These are phyloP conservation scores for Elsinoe fawcettii DNA, from an alignment of 2,329 filamentous ascomycete species.

Conservation along the genomic window DNA sequence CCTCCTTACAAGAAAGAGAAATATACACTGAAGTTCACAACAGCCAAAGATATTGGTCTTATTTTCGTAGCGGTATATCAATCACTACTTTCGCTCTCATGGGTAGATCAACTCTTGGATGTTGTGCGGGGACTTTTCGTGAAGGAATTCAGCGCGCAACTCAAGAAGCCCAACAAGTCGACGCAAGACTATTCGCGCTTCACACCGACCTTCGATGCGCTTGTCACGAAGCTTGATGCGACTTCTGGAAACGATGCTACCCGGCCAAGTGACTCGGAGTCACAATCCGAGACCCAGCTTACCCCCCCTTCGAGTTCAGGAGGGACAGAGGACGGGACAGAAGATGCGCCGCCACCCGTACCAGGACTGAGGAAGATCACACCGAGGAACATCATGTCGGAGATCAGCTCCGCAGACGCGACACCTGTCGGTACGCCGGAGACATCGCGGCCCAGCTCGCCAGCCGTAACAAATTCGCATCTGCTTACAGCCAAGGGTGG, in stretches of 20 bases:
- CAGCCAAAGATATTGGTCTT: slow-evolving; percentile 82
- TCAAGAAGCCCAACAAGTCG: slow-evolving; percentile 66
- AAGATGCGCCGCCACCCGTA: slow-evolving; percentile 48
- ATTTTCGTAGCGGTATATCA: slow-evolving; percentile 98
- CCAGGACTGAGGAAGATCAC: slow-evolving; percentile 45
- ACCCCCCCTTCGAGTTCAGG: slow-evolving; percentile 45
- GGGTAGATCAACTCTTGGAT: slow-evolving; percentile 94
- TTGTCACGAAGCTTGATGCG: slow-evolving; percentile 72
- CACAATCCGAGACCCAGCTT: slow-evolving; percentile 36
- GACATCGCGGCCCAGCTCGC: slow-evolving; percentile 72
- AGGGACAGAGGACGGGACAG: slow-evolving; percentile 42
- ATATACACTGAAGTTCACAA: slow-evolving; percentile 90
- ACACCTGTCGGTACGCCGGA: slow-evolving; percentile 65
- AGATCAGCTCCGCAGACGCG: slow-evolving; percentile 54
- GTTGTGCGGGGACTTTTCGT: slow-evolving; percentile 90
- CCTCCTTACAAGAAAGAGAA: slow-evolving; percentile 82
- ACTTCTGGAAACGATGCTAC: slow-evolving; percentile 32
- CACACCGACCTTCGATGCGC: slow-evolving; percentile 89
- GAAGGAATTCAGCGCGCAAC: slow-evolving; percentile 78
- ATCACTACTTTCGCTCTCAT: slow-evolving; percentile 86
- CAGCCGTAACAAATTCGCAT: slow-evolving; percentile 49
- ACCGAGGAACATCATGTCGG: slow-evolving; percentile 10
- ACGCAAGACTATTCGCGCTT: slow-evolving; percentile 73
- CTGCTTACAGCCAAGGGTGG: slow-evolving; percentile 66
- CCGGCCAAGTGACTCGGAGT: slow-evolving; percentile 17